These are phyloP conservation scores for Trematosphaeria pertusa DNA, from an alignment of 2,329 filamentous ascomycete genomes.

Conservation along the genomic window DNA sequence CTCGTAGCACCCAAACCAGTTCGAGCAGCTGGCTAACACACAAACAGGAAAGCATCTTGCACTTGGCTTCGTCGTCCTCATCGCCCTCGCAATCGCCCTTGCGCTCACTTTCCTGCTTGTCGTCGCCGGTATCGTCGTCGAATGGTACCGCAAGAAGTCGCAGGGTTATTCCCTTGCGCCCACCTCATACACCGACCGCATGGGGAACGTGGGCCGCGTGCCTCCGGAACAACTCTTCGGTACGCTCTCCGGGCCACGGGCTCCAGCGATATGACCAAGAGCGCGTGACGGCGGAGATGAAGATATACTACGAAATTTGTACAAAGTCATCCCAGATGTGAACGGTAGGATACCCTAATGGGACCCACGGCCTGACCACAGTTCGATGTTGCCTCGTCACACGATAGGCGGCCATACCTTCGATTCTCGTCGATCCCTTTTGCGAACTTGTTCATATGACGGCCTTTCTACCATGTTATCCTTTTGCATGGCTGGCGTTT, in stretches of 20 bases:
- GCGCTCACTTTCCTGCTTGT: constrained; percentile 80
- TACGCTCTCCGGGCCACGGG: constrained; percentile 39
- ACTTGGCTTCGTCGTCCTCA: constrained; percentile 79
- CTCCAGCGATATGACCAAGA: constrained; percentile 39
- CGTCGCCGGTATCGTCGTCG: constrained; percentile 74
- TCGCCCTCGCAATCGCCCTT: constrained; percentile 79
- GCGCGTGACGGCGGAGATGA: neutral
- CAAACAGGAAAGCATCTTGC: constrained; percentile 65
- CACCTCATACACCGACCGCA: constrained; percentile 58
- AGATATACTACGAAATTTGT: constrained; percentile 9
- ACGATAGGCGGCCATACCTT: constrained; percentile 1
- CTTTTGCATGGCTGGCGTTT: constrained; percentile 15
- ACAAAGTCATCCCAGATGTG: constrained; percentile 5
- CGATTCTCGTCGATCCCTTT: constrained; percentile 18
- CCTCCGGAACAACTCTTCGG: constrained; percentile 56
- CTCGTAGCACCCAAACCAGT: neutral
- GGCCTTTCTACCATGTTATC: constrained; percentile 3
- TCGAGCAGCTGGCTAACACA: constrained; percentile 15
- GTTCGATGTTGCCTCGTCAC: neutral
- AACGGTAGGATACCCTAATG: constrained; percentile 2
- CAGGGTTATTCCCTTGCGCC: constrained; percentile 84
- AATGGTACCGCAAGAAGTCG: constrained; percentile 76
- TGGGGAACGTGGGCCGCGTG: constrained; percentile 57
- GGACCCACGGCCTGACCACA: neutral
- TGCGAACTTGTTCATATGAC: constrained; percentile 6